Conservation (phyloP, 805 yeast species). For the Candida ovalis region DNA sequence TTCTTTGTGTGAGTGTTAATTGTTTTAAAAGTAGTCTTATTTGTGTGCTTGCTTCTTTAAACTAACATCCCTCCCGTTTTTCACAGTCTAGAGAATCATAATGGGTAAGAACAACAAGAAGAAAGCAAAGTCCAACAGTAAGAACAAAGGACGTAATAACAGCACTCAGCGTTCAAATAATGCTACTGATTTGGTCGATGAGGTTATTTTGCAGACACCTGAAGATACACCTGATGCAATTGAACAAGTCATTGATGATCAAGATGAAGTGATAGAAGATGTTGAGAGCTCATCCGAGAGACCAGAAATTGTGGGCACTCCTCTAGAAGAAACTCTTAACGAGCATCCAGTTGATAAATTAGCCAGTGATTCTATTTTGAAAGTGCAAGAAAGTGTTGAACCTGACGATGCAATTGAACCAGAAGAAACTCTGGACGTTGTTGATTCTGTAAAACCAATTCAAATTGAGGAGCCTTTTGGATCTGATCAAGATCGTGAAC, state of each 20-base stretch:
- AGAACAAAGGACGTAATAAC: neutral
- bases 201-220: neutral
- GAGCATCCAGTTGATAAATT: no score
- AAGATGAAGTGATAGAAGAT: neutral
- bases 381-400: no score
- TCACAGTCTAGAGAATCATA: neutral
- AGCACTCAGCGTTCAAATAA: neutral
- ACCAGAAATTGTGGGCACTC: neutral
- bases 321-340: no score
- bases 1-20: neutral
- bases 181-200: neutral
- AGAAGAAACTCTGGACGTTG: no score
- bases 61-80: neutral
- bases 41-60: no score
- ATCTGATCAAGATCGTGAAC: no score
- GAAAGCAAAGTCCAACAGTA: constrained; percentile 1
- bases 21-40: no score
- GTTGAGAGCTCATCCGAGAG: neutral
- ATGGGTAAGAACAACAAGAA: constrained; percentile 3
- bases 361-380: no score
- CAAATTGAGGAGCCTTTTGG: no score
- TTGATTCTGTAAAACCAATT: no score
- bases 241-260: neutral
- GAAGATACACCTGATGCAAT: neutral
- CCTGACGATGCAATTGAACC: no score